Evolutionary conservation across 2,329 filamentous ascomycete genomes (phyloP).

Genomic region (Stromatinia cepivora): DNA sequence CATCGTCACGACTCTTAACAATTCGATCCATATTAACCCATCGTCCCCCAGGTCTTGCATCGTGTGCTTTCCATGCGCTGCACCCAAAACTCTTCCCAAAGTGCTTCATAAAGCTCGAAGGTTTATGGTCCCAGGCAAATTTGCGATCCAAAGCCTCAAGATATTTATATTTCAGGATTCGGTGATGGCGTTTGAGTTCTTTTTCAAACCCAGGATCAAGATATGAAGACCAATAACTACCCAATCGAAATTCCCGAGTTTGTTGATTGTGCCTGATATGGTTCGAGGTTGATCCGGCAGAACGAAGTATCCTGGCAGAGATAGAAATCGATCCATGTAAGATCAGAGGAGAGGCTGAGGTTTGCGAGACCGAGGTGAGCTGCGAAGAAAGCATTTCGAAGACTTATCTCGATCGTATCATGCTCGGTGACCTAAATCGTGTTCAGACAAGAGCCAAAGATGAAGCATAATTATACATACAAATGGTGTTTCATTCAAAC

Average conservation of each 20-base stretch:
- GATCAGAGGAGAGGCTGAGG: constrained; percentile 23
- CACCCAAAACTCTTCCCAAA: constrained; percentile 46
- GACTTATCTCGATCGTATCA: constrained; percentile 28
- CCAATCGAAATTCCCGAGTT: constrained; percentile 51
- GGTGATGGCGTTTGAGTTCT: constrained; percentile 49
- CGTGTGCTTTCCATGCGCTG: constrained; percentile 44
- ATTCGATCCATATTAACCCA: constrained; percentile 43
- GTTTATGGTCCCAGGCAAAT: constrained; percentile 50
- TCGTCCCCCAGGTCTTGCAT: constrained; percentile 36
- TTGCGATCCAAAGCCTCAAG: constrained; percentile 48
- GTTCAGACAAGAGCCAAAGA: not conserved
- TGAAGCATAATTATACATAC: not conserved
- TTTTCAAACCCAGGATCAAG: constrained; percentile 46
- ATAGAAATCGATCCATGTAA: constrained; percentile 22
- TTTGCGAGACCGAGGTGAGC: constrained; percentile 29
- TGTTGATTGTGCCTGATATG: constrained; percentile 41
- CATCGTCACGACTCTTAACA: constrained; percentile 16
- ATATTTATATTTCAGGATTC: constrained; percentile 48
- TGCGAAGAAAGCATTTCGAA: constrained; percentile 37
- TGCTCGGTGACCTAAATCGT: constrained; percentile 24
- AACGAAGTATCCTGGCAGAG: constrained; percentile 27
- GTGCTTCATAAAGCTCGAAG: constrained; percentile 40
- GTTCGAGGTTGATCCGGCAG: constrained; percentile 21
- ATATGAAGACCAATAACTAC: constrained; percentile 47
- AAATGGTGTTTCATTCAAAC: not conserved